Conservation (phyloP, 257 asterid species). For the Thymus mandschuricus region DNA sequence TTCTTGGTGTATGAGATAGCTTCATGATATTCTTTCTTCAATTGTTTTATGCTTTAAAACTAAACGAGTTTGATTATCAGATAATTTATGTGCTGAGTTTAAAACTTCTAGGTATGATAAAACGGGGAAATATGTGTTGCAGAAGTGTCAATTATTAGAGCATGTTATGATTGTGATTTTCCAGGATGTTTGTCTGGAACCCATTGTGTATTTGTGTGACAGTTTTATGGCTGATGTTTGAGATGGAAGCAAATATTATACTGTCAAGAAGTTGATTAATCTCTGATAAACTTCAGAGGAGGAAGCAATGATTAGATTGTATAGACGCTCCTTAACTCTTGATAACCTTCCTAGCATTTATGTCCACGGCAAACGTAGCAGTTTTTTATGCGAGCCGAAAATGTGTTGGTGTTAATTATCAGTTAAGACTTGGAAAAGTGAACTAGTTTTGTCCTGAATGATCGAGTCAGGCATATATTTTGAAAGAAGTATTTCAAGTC, state of each 20-base stretch:
- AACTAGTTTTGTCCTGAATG: not conserved
- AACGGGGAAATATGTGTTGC: constrained; percentile 8
- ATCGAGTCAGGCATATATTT: not conserved
- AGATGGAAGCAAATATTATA: not conserved
- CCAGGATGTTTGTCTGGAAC: constrained; percentile 1
- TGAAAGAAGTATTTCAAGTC: constrained; percentile 11
- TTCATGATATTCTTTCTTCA: not conserved
- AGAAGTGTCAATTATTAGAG: not conserved
- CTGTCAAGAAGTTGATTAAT: not conserved
- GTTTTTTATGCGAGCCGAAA: not conserved
- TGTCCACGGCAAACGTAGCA: not conserved
- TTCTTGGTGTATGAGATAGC: not conserved
- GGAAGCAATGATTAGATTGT: not conserved
- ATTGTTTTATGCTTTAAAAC: constrained; percentile 1
- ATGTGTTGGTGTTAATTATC: not conserved
- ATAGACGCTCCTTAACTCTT: not conserved
- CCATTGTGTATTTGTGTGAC: not conserved
- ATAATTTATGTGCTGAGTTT: not conserved
- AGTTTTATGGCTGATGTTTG: not conserved
- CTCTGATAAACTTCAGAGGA: not conserved
- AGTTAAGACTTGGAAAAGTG: not conserved
- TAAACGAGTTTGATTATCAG: not conserved
- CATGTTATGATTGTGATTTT: not conserved
- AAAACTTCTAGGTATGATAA: not conserved
- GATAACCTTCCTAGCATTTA: not conserved